Conservation (phyloP, 208 protist genomes). For the Entamoeba moshkovskii region DNA sequence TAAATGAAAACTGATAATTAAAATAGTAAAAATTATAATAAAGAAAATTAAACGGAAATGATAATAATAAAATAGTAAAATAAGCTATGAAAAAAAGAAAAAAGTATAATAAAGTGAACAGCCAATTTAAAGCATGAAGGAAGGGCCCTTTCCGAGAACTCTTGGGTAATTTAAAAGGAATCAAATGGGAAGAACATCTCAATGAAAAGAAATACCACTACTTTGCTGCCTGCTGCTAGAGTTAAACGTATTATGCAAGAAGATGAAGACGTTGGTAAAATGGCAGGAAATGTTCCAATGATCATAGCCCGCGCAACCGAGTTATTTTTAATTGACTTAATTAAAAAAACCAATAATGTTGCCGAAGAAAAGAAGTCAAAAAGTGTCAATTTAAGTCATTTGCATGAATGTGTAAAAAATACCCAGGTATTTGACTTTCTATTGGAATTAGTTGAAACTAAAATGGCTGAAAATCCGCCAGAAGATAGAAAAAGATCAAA, state of each 20-base stretch:
- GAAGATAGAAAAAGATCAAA: background rate
- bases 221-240: background rate
- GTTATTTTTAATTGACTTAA: background rate
- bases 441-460: background rate
- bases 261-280: background rate
- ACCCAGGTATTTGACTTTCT: background rate
- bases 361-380: background rate
- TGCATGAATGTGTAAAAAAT: background rate
- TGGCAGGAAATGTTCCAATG: background rate
- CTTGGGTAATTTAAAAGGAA: too few relatives aligned
- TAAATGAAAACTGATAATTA: too few relatives aligned
- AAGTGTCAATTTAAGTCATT: background rate
- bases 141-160: too few relatives aligned
- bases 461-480: constrained; percentile 1
- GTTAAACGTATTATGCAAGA: background rate
- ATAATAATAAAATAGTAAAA: too few relatives aligned
- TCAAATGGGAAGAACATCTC: too few relatives aligned
- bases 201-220: background rate
- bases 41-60: too few relatives aligned
- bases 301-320: background rate
- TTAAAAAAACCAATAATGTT: background rate
- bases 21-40: too few relatives aligned
- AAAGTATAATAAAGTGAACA: too few relatives aligned
- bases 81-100: too few relatives aligned
- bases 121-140: too few relatives aligned